Evolutionary conservation across 116 monocot species (phyloP), one percentile per base, ranked within the genome.

Genomic region (Posidonia oceanica): DNA sequence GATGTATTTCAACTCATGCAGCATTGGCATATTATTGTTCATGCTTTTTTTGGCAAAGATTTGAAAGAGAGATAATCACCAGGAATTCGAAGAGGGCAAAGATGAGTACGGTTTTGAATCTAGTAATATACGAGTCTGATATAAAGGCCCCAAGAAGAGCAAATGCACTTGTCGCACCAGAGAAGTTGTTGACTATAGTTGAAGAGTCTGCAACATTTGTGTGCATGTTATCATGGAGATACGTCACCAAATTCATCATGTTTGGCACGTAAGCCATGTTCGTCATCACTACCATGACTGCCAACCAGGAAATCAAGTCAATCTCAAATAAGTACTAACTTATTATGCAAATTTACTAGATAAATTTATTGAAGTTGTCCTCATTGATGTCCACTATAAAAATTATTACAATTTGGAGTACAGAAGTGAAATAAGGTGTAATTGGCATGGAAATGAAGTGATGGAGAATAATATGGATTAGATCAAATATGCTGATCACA

Each of bases 81-180:
- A 77, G 16, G 67, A 80, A 52, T 40, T 80, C 77, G 18, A 80
- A 14, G 20, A 54, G 55, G 0, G 15, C 65, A 6, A 70, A 78
- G 23, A 83, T 60, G 61, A 86, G 70, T 52, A 78, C 69, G 66
- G 76, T 59, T 64, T 75, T 78, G 72, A 78, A 86, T 68, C 86
- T 78, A 23, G 55, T 76, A 4, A 86, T 48, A 44, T 73, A 80
- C 2, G 76, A 61, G 59, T 86, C 86, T 8, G 86, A 75, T 36
- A 86, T 36, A 51, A 78, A 80, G 0, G 78, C 83, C 21, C 75
- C 75, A 15, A 70, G 69, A 7, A 86, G 70, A 12, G 80, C 18
- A 36, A 83, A 71, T 22, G 74, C 73, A 44, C 77, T 78, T 23
- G 78, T 78, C 5, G 59, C 75, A 12, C 86, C 86, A 61, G 80